phyloP scores from a whole-genome alignment of 2,329 filamentous ascomycete genomes.

The Lasiodiplodia sp. region DNA sequence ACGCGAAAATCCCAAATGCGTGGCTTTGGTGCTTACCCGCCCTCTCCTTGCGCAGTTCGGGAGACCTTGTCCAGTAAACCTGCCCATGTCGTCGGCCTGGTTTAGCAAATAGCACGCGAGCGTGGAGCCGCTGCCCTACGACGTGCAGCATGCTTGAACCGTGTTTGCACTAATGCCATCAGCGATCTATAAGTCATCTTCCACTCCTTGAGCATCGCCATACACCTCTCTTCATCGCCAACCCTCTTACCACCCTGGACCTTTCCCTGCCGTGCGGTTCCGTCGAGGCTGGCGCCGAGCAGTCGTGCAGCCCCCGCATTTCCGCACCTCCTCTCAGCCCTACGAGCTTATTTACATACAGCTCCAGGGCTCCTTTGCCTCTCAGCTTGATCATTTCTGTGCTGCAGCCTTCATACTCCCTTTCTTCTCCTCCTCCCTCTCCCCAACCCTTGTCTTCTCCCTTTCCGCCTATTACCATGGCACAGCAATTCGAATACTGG shows the following conservation, averaged over 20 bases:
- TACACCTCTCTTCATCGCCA: conserved; percentile 9
- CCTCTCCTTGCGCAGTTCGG: conserved; percentile 7
- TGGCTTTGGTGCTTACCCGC: conserved; percentile 30
- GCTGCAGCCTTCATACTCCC: not conserved
- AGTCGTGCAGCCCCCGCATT: conserved; percentile 19
- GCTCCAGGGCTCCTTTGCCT: not conserved
- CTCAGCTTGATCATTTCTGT: conserved; percentile 17
- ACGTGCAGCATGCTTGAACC: conserved; percentile 9
- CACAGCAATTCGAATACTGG: conserved; percentile 48
- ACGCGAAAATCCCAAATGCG: conserved; percentile 27
- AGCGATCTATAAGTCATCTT: conserved; percentile 27
- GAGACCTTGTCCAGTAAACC: conserved; percentile 18
- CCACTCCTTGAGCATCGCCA: conserved; percentile 12
- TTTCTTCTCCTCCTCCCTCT: not conserved
- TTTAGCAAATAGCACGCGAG: conserved; percentile 3
- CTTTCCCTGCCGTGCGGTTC: conserved; percentile 5
- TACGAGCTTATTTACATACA: conserved; percentile 29
- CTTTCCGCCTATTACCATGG: conserved; percentile 36
- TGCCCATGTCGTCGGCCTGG: conserved; percentile 3
- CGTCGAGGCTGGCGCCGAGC: conserved; percentile 4
- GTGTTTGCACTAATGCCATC: conserved; percentile 3
- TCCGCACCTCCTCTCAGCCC: conserved; percentile 26
- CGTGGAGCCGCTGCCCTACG: conserved; percentile 7
- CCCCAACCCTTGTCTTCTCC: not conserved
- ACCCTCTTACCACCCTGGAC: conserved; percentile 1